phyloP scores from a whole-genome alignment of 768 basidiomycete genomes.

The Multifurca ochricompacta region DNA sequence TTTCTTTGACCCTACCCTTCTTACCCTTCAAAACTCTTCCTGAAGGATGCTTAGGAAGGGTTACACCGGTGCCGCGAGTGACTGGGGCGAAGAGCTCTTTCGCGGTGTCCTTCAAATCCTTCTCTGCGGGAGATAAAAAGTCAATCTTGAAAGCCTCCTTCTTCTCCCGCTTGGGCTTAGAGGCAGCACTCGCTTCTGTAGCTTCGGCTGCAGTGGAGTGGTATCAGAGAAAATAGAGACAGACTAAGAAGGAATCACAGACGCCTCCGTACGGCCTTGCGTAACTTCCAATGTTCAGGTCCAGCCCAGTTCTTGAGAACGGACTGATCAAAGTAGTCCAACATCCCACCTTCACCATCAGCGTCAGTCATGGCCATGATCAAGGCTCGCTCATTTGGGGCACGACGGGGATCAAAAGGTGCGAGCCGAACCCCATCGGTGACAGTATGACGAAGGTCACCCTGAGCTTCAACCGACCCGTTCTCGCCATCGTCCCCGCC shows the following conservation, averaged over 20 bases:
- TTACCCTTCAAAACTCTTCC: slow-evolving; percentile 34
- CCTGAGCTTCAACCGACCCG: slow-evolving; percentile 33
- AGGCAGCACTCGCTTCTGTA: slow-evolving; percentile 40
- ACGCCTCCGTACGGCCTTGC: slow-evolving; percentile 76
- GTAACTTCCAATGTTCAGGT: slow-evolving; percentile 96
- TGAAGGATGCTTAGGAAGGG: slow-evolving; percentile 35
- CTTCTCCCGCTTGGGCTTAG: slow-evolving; percentile 53
- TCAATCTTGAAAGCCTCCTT: slow-evolving; percentile 83
- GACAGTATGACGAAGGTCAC: slow-evolving; percentile 34
- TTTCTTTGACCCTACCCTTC: slow-evolving; percentile 47
- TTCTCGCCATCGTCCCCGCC: slow-evolving; percentile 34
- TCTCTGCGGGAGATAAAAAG: slow-evolving; percentile 55
- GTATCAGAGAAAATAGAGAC: slow-evolving; percentile 6
- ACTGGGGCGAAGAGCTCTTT: slow-evolving; percentile 76
- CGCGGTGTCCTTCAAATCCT: slow-evolving; percentile 49
- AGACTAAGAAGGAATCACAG: slow-evolving; percentile 25
- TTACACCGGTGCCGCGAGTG: slow-evolving; percentile 62
- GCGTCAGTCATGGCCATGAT: slow-evolving; percentile 79
- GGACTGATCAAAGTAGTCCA: slow-evolving; percentile 87
- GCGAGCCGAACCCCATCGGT: slow-evolving; percentile 50
- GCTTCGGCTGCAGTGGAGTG: slow-evolving; percentile 36
- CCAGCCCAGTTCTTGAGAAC: slow-evolving; percentile 96
- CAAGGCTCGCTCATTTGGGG: slow-evolving; percentile 69
- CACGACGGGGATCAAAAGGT: slow-evolving; percentile 80
- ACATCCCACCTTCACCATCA: slow-evolving; percentile 52